A percentile compares a stretch with the other conserved stretches of the same genome.
phyloP scores from a whole-genome alignment of 2,329 filamentous ascomycete species.

The Fusarium circinatum region DNA sequence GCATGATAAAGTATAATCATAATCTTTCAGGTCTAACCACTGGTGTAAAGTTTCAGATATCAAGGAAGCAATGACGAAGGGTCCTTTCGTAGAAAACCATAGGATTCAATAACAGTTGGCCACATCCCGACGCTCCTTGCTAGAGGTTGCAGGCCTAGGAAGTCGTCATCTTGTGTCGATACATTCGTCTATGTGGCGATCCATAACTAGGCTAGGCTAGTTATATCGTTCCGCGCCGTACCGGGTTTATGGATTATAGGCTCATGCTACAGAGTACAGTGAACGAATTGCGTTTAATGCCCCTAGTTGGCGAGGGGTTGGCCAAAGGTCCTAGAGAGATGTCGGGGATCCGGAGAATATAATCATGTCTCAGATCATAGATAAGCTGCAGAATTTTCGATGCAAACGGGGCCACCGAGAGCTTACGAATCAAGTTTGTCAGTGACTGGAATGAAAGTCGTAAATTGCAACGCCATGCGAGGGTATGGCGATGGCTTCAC shows the following conservation, averaged over 20 bases:
- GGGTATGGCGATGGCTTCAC: constrained; percentile 24
- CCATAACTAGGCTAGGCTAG: not conserved
- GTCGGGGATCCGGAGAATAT: not conserved
- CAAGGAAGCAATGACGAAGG: no score
- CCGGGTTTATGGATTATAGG: not conserved
- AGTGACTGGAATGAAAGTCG: constrained; percentile 26
- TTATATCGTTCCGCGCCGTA: not conserved
- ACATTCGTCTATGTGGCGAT: not conserved
- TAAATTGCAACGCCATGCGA: constrained; percentile 11
- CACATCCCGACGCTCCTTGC: not conserved
- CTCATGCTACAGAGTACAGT: not conserved
- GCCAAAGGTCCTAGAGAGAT: not conserved
- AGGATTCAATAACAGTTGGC: not conserved
- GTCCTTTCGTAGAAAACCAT: not conserved
- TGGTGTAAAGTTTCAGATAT: not conserved
- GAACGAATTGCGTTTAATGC: not conserved
- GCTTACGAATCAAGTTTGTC: not conserved
- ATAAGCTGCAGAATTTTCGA: constrained; percentile 8
- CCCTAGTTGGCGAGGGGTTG: not conserved
- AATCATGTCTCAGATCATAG: constrained; percentile 13
- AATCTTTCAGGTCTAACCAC: not conserved
- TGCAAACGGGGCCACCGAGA: constrained; percentile 4
- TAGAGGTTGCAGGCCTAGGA: not conserved
- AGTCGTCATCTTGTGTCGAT: not conserved
- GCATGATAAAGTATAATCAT: not conserved